phyloP scores from a whole-genome alignment of 306 rosid genomes.

The Nissolia schottii region DNA sequence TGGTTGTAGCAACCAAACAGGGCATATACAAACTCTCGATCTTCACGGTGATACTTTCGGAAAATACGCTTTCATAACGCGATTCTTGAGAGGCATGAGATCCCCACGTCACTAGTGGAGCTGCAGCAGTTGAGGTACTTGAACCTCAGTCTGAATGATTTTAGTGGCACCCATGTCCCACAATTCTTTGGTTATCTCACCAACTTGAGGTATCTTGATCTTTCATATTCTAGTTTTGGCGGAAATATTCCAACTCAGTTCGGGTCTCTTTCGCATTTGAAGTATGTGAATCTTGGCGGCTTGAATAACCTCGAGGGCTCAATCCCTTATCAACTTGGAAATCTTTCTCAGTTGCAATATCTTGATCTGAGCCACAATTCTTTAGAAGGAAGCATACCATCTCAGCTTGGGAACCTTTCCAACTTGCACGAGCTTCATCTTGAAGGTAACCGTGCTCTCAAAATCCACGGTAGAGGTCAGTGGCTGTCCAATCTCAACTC shows the following conservation, averaged over 20 bases:
- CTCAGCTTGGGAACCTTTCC: slow-evolving; percentile 30
- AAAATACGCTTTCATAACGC: background rate
- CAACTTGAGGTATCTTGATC: slow-evolving; percentile 1
- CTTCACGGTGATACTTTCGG: background rate
- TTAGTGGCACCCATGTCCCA: background rate
- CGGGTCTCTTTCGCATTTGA: slow-evolving; percentile 8
- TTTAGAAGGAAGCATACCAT: slow-evolving; percentile 15
- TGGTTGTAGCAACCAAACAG: slow-evolving; percentile 9
- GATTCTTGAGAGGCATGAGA: background rate
- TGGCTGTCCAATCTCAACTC: slow-evolving; percentile 26
- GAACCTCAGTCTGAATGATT: background rate
- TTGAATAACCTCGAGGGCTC: background rate
- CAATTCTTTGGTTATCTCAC: background rate
- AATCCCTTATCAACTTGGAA: slow-evolving; percentile 18
- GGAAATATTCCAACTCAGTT: slow-evolving; percentile 11
- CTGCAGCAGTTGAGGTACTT: background rate
- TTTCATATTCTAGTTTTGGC: rapidly evolving
- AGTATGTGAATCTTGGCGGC: background rate
- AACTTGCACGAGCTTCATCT: slow-evolving; percentile 18
- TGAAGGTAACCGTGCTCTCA: background rate
- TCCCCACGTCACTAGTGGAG: background rate
- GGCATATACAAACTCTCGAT: background rate
- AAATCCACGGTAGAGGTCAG: background rate
- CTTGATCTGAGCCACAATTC: background rate
- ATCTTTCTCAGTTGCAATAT: slow-evolving; percentile 1